phyloP scores from a whole-genome alignment of 106 monocot genomes.

The Cymbidium sinense region DNA sequence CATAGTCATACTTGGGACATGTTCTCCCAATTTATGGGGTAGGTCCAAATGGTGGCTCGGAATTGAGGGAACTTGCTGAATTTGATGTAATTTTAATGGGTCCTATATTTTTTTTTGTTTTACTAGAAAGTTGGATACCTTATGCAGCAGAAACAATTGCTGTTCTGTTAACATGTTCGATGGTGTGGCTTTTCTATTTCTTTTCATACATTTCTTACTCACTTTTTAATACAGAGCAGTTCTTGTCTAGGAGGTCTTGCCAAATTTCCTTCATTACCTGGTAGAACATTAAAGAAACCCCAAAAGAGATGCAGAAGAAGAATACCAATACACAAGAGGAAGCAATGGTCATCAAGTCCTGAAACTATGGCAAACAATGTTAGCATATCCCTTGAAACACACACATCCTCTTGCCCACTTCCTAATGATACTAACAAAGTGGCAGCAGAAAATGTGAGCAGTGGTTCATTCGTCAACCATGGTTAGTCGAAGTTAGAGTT shows the following conservation, averaged over 20 bases:
- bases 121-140: background rate
- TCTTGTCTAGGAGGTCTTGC: slow-evolving; percentile 38
- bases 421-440: slow-evolving; percentile 20
- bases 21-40: slow-evolving; percentile 44
- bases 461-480: slow-evolving; percentile 37
- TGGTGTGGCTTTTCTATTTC: background rate
- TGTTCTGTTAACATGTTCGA: background rate
- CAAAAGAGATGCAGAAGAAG: slow-evolving; percentile 13
- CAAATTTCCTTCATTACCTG: slow-evolving; percentile 20
- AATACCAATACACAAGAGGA: slow-evolving; percentile 14
- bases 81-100: background rate
- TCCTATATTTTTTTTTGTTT: background rate
- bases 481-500: slow-evolving; percentile 18
- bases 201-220: slow-evolving; percentile 13
- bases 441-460: slow-evolving; percentile 26
- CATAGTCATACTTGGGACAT: slow-evolving; percentile 13
- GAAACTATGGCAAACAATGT: slow-evolving; percentile 45
- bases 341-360: slow-evolving; percentile 38
- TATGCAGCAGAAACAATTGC: background rate
- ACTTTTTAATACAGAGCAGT: slow-evolving; percentile 45
- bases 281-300: slow-evolving; percentile 8
- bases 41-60: slow-evolving; percentile 9
- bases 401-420: slow-evolving; percentile 16
- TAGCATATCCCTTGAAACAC: slow-evolving; percentile 40
- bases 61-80: background rate